A percentile compares a stretch with the other conserved stretches of the same genome.
Evolutionary conservation across 2,329 filamentous ascomycete species (phyloP).

Genomic region (Lachnellula occidentalis): DNA sequence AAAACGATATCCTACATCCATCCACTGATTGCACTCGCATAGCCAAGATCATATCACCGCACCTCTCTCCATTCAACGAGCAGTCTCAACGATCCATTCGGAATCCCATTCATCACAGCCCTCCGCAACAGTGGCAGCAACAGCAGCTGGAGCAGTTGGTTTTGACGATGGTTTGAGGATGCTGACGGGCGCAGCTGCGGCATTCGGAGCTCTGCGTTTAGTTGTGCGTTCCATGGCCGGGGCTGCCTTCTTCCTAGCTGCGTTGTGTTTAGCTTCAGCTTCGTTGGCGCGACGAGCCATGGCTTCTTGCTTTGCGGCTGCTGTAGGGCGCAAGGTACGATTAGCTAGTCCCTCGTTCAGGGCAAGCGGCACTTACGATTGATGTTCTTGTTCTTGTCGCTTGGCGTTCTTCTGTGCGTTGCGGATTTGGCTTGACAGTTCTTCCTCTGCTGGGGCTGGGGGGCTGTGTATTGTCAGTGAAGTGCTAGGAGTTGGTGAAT

Average conservation of each 20-base stretch:
- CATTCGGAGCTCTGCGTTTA: neutral
- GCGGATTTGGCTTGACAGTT: neutral
- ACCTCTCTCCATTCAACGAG: neutral
- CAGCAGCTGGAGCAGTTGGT: neutral
- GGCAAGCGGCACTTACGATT: neutral
- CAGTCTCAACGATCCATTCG: neutral
- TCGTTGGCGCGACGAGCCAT: neutral
- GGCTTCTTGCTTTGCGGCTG: neutral
- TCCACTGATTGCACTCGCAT: neutral
- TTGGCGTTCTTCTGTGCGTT: neutral
- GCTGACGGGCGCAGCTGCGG: neutral
- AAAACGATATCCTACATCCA: neutral
- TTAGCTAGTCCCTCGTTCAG: neutral
- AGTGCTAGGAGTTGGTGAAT: neutral
- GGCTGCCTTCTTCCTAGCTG: neutral
- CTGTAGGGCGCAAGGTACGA: neutral
- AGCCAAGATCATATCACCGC: no score
- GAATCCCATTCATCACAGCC: neutral
- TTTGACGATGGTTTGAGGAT: neutral
- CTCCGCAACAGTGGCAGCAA: neutral
- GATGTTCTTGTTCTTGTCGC: neutral
- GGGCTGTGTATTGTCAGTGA: neutral
- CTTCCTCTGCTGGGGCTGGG: neutral
- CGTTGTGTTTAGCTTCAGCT: neutral
- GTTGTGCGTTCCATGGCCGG: neutral